A percentile compares a stretch with the other conserved stretches of the same genome.
phyloP scores from a whole-genome alignment of 495 filamentous ascomycete genomes.

The Daldinia grandis region DNA sequence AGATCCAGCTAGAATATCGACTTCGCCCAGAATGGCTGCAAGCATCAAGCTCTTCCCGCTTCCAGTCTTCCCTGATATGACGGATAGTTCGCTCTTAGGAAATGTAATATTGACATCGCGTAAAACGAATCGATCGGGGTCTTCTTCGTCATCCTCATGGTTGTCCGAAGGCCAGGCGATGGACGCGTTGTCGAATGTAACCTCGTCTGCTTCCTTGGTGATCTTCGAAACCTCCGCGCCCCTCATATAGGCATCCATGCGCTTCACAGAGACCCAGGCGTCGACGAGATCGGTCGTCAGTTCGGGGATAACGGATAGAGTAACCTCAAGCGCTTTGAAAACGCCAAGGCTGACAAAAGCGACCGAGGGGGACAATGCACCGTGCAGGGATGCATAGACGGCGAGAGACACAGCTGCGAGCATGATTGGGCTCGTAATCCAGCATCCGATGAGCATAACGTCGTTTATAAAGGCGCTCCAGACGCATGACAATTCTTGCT shows the following conservation, averaged over 20 bases:
- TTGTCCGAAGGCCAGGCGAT: slow-evolving; percentile 77
- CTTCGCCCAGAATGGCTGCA: slow-evolving; percentile 71
- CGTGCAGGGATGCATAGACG: slow-evolving; percentile 70
- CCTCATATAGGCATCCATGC: slow-evolving; percentile 76
- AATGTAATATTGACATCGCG: slow-evolving; percentile 70
- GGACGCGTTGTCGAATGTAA: slow-evolving; percentile 73
- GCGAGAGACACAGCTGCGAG: slow-evolving; percentile 76
- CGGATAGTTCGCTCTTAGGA: slow-evolving; percentile 71
- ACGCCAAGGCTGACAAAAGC: slow-evolving; percentile 84
- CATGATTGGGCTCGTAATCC: slow-evolving; percentile 78
- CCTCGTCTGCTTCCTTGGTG: slow-evolving; percentile 62
- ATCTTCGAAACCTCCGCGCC: slow-evolving; percentile 70
- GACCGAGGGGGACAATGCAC: slow-evolving; percentile 72
- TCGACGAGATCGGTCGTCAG: slow-evolving; percentile 74
- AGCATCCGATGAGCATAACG: slow-evolving; percentile 65
- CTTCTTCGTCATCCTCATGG: slow-evolving; percentile 43
- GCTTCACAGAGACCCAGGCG: slow-evolving; percentile 74
- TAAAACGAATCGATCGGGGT: slow-evolving; percentile 68
- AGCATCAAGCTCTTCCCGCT: slow-evolving; percentile 74
- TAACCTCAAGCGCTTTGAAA: slow-evolving; percentile 75
- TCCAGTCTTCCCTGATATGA: slow-evolving; percentile 74
- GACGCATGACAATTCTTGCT: slow-evolving; percentile 69
- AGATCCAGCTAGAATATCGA: slow-evolving; percentile 61
- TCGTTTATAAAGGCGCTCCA: slow-evolving; percentile 73
- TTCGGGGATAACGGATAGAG: slow-evolving; percentile 75